These are phyloP conservation scores for Hirschioporus abietinus DNA, from an alignment of 768 basidiomycete species.

Conservation along the genomic window DNA sequence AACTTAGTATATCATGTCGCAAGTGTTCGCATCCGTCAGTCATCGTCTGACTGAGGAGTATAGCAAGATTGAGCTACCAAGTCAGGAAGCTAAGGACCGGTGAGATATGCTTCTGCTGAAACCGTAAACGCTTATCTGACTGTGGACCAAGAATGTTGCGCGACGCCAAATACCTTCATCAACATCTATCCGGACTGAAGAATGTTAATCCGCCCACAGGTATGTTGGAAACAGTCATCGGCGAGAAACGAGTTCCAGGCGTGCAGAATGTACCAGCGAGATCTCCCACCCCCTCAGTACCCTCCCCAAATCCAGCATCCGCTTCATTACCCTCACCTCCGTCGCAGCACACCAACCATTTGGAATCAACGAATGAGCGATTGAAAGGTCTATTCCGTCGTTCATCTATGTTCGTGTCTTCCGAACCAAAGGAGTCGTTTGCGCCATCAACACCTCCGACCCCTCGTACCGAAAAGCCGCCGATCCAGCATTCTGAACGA, in stretches of 20 bases:
- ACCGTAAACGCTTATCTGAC: slow-evolving; percentile 9
- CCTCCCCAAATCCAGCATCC: neutral
- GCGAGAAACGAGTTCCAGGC: slow-evolving; percentile 60
- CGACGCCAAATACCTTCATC: slow-evolving; percentile 73
- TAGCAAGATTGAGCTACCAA: slow-evolving; percentile 73
- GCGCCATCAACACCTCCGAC: slow-evolving; percentile 1
- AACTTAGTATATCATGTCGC: slow-evolving; percentile 82
- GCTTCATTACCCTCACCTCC: neutral
- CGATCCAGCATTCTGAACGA: neutral
- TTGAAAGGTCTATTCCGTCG: slow-evolving; percentile 4
- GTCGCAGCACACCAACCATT: neutral
- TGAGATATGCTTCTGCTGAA: slow-evolving; percentile 28
- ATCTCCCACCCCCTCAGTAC: neutral
- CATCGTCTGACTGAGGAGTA: slow-evolving; percentile 87
- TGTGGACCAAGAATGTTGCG: slow-evolving; percentile 56
- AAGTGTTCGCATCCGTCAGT: slow-evolving; percentile 92
- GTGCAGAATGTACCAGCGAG: neutral
- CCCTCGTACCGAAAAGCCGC: neutral
- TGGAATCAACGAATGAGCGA: slow-evolving; percentile 5
- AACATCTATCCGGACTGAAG: slow-evolving; percentile 69
- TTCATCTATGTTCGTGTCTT: neutral
- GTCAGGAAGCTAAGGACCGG: slow-evolving; percentile 83
- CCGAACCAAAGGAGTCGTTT: neutral
- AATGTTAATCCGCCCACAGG: slow-evolving; percentile 65
- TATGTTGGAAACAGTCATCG: slow-evolving; percentile 82